Percentiles rank a stretch among this genome's conserved stretches.
These are phyloP conservation scores for Penicillium sp. DNA, from an alignment of 2,329 filamentous ascomycete genomes.

Conservation along the genomic window DNA sequence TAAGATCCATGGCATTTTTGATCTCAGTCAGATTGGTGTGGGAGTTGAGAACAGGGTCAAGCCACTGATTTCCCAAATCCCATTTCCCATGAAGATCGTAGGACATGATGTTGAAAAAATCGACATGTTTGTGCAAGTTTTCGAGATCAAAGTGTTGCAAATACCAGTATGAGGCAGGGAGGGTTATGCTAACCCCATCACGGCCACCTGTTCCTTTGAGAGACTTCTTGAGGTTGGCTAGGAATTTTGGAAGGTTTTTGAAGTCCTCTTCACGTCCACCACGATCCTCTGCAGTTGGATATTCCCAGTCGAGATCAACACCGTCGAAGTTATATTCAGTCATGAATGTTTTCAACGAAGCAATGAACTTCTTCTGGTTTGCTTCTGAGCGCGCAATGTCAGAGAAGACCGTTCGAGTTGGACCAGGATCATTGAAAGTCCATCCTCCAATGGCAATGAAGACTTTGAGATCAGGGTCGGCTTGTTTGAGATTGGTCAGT, in stretches of 20 bases:
- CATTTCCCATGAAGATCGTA: conserved; percentile 31
- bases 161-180: conserved; percentile 21
- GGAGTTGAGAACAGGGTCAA: conserved; percentile 6
- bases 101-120: conserved; percentile 32
- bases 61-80: conserved; percentile 22
- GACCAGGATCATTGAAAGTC: conserved; percentile 27
- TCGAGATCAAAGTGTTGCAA: conserved; percentile 27
- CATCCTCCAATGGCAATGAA: conserved; percentile 30
- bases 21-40: conserved; percentile 36
- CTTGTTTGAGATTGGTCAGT: conserved; percentile 38
- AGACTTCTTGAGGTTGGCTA: conserved; percentile 9
- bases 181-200: conserved; percentile 14
- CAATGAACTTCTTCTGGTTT: neutral
- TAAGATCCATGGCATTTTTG: conserved; percentile 27
- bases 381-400: conserved; percentile 17
- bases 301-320: conserved; percentile 18
- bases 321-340: conserved; percentile 1
- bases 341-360: neutral
- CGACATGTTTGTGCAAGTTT: conserved; percentile 19
- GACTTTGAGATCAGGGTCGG: conserved; percentile 18
- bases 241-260: conserved; percentile 13
- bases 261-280: conserved; percentile 8
- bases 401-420: conserved; percentile 15
- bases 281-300: conserved; percentile 6
- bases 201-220: conserved; percentile 1